These are phyloP conservation scores for Lepiota brunneoincarnata DNA, from an alignment of 768 basidiomycete genomes.

Conservation along the genomic window DNA sequence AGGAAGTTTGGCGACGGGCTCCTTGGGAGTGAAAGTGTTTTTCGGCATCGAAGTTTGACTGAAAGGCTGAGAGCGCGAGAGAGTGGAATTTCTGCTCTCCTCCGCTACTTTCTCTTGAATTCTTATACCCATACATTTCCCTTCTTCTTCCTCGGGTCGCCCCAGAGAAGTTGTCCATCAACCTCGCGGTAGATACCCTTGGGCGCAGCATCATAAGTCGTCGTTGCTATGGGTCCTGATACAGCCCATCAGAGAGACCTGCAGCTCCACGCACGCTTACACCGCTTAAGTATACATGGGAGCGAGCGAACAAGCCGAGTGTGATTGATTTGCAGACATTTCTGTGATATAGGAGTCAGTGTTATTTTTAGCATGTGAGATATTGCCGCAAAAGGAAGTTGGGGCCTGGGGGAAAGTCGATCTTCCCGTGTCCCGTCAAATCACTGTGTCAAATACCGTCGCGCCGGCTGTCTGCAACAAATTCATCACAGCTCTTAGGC, in stretches of 20 bases:
- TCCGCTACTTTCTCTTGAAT: not conserved
- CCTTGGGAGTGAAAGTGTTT: constrained; percentile 27
- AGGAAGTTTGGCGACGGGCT: constrained; percentile 33
- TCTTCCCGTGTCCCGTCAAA: no score
- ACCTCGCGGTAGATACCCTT: not conserved
- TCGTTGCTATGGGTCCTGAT: not conserved
- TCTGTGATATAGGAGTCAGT: no score
- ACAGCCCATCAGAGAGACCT: not conserved
- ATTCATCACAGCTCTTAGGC: no score
- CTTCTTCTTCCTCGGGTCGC: not conserved
- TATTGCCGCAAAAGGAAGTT: no score
- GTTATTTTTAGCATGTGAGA: no score
- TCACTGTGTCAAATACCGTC: no score
- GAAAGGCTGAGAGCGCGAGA: not conserved
- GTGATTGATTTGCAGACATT: no score
- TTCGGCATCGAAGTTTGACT: constrained; percentile 12
- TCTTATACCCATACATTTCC: not conserved
- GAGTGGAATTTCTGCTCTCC: not conserved
- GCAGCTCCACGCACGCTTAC: not conserved
- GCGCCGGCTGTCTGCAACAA: no score
- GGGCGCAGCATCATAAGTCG: not conserved
- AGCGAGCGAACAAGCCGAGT: not conserved
- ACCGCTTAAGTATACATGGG: not conserved
- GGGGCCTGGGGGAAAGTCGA: no score
- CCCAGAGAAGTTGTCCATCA: not conserved